phyloP scores from a whole-genome alignment of 139 green algal genomes.

The Penium margaritaceum region DNA sequence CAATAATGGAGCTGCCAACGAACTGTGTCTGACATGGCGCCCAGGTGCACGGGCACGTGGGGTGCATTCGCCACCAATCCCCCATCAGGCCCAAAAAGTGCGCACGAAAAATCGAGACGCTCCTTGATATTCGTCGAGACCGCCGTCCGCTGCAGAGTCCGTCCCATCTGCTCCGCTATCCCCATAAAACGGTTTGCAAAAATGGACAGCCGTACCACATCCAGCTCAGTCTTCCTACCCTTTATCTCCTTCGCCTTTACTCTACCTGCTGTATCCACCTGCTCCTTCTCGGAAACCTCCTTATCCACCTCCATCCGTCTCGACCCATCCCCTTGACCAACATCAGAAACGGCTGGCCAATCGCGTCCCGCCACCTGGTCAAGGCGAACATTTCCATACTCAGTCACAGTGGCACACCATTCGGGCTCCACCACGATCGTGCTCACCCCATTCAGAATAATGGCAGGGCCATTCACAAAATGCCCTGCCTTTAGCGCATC shows the following conservation, averaged over 20 bases:
- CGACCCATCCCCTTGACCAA: neutral
- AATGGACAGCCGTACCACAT: conserved; percentile 89
- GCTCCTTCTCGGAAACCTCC: too few relatives aligned
- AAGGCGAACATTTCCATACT: conserved; percentile 68
- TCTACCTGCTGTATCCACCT: neutral
- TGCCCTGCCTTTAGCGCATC: conserved; percentile 59
- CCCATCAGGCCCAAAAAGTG: conserved; percentile 65
- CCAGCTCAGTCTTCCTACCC: too few relatives aligned
- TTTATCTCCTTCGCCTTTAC: neutral
- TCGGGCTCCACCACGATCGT: conserved; percentile 82
- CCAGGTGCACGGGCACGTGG: conserved; percentile 93
- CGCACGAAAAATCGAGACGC: conserved; percentile 92
- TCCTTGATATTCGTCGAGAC: conserved; percentile 98
- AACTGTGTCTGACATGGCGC: conserved; percentile 88
- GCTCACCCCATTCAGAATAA: conserved; percentile 84
- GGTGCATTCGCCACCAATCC: conserved; percentile 92
- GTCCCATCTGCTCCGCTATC: conserved; percentile 97
- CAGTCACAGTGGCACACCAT: conserved; percentile 71
- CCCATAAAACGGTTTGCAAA: conserved; percentile 96
- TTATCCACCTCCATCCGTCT: too few relatives aligned
- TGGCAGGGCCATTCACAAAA: conserved; percentile 62
- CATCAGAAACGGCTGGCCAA: too few relatives aligned
- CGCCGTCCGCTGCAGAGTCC: conserved; percentile 82
- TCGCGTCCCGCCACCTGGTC: too few relatives aligned
- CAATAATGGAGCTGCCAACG: conserved; percentile 72